Conservation (phyloP, 176 grass and related monocot genomes). For the Stipa capillata region DNA sequence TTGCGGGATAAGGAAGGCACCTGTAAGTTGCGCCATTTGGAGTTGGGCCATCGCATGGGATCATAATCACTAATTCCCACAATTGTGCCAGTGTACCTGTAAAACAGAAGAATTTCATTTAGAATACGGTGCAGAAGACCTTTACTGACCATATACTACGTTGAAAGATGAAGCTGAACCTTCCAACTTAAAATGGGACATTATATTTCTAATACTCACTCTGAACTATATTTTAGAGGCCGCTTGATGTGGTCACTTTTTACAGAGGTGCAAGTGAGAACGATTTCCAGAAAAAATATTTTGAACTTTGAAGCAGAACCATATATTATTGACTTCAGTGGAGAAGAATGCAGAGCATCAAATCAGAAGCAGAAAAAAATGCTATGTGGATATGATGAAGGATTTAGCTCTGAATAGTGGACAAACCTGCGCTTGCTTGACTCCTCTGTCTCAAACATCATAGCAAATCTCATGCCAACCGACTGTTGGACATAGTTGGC, state of each 20-base stretch:
- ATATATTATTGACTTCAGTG: neutral
- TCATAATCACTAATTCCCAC: conserved; percentile 72
- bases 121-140: neutral
- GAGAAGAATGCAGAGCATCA: neutral
- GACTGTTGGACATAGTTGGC: conserved; percentile 74
- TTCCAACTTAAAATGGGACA: neutral
- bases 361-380: neutral
- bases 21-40: conserved; percentile 94
- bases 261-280: neutral
- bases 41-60: conserved; percentile 90
- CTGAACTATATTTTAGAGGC: neutral
- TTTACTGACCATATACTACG: neutral
- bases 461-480: conserved; percentile 87
- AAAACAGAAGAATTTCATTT: neutral
- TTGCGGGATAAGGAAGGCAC: conserved; percentile 23
- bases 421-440: conserved; percentile 85
- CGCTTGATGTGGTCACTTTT: neutral
- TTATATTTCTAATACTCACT: neutral
- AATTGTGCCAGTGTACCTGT: conserved; percentile 79
- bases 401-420: neutral
- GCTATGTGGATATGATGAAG: neutral
- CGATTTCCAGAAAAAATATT: neutral
- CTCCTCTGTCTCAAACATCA: conserved; percentile 99
- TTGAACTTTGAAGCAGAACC: neutral
- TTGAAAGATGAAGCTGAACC: neutral